phyloP scores from a whole-genome alignment of 2,329 filamentous ascomycete species.

The Nemania abortiva region DNA sequence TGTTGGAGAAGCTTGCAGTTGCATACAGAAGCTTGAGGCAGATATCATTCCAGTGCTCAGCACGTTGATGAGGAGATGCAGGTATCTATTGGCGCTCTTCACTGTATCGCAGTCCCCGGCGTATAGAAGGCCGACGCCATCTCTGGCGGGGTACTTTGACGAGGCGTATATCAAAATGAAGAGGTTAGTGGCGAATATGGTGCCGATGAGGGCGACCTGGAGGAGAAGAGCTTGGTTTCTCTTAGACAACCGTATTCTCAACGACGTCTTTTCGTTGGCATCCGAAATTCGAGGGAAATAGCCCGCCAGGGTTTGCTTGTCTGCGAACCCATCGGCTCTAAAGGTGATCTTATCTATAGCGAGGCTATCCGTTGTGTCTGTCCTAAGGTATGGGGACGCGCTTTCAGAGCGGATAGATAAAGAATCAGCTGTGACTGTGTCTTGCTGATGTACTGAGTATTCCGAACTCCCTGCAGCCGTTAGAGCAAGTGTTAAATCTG shows the following conservation, averaged over 20 bases:
- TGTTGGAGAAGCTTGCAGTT: slow-evolving; percentile 37
- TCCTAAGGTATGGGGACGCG: neutral
- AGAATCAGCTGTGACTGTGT: neutral
- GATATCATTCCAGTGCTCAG: slow-evolving; percentile 36
- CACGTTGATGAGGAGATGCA: slow-evolving; percentile 36
- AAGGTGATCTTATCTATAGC: slow-evolving; percentile 11
- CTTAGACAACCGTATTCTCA: slow-evolving; percentile 34
- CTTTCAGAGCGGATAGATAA: neutral
- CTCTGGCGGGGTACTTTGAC: slow-evolving; percentile 18
- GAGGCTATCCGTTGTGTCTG: neutral
- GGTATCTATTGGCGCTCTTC: slow-evolving; percentile 26
- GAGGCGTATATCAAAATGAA: slow-evolving; percentile 21
- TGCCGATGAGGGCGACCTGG: slow-evolving; percentile 32
- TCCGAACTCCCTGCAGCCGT: neutral
- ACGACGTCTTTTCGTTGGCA: slow-evolving; percentile 31
- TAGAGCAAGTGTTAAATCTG: neutral
- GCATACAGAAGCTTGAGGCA: slow-evolving; percentile 37
- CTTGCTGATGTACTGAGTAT: slow-evolving; percentile 1
- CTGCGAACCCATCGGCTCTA: slow-evolving; percentile 18
- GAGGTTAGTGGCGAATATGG: slow-evolving; percentile 33
- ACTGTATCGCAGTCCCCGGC: slow-evolving; percentile 32
- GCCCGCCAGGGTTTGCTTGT: slow-evolving; percentile 23
- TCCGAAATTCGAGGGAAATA: slow-evolving; percentile 36
- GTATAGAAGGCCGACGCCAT: slow-evolving; percentile 38
- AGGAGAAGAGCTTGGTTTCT: slow-evolving; percentile 37